Base-by-base conservation (phyloP, 441 rosid species). In the Pelargonium citronellum region DNA sequence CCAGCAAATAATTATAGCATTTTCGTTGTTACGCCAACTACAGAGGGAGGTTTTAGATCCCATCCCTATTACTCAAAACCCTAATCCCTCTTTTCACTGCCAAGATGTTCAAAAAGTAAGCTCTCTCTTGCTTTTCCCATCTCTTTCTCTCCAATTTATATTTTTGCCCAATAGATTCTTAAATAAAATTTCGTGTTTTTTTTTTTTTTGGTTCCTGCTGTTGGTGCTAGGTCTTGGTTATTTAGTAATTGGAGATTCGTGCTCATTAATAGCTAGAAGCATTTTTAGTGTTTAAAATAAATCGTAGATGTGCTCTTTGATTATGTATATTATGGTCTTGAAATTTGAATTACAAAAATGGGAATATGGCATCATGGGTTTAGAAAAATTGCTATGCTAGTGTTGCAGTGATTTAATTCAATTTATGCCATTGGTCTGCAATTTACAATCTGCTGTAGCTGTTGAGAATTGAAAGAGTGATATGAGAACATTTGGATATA, bases 21-120 rank as follows among this genome's bases (percentile, higher is more conserved):
- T 2, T 30, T 30, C 37, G 37, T 2, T 1, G 37, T 30, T 30
- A 30, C 37, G 37, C 37, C 3, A 30, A 30, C 3, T 30, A 30
- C 37, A 30, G 37, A 30, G 37, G 37, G 60, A 17, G 63, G 70
- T 39, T 61, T 72, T 70, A 30, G 77, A 67, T 74, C 79, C 68
- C 60, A 75, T 74, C 69, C 27, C 68, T 66, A 9, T 34, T 57
- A 55, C 9, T 15, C 20, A 55, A 76, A 70, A 60, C 67, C 67
- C 64, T 63, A 5, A 8, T 13, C 13, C 12, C 69, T 51, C 34
- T 19, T 16, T 8, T 60, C 68, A 37, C 49, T 20, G 41, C 64
- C 70, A 78, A 64, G 58, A 86, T 86, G 89, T 86, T 86, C 83
- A 86, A 83, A 73, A 86, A 86, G 87, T 86, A 73, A 79, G 67